Conservation (phyloP, 2,329 filamentous ascomycete genomes). For the Amylocarpus encephaloides region DNA sequence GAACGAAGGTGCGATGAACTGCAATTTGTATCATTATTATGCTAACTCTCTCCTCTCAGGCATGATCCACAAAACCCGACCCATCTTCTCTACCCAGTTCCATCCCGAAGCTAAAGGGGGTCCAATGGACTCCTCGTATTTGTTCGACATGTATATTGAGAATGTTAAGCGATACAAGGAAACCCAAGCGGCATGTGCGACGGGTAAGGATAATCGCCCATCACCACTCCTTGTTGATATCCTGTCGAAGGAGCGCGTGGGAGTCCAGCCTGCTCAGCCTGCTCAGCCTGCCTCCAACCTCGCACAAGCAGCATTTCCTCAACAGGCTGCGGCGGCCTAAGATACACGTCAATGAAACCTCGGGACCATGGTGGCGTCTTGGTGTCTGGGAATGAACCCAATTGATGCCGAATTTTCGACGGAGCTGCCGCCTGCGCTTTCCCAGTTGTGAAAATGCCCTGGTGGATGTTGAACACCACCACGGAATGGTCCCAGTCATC, state of each 20-base stretch:
- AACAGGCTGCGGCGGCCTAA: conserved; percentile 18
- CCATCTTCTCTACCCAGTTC: conserved; percentile 98
- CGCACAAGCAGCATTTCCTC: conserved; percentile 15
- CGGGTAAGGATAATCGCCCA: conserved; percentile 77
- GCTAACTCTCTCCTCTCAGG: conserved; percentile 34
- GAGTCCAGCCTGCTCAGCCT: conserved; percentile 47
- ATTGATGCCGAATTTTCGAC: no score
- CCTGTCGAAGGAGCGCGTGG: conserved; percentile 88
- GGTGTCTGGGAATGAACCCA: no score
- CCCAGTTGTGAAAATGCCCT: no score
- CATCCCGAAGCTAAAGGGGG: conserved; percentile 97
- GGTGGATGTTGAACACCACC: no score
- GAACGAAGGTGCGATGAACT: conserved; percentile 64
- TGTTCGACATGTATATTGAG: conserved; percentile 94
- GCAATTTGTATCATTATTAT: neutral
- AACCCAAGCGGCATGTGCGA: conserved; percentile 62
- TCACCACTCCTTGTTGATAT: conserved; percentile 85
- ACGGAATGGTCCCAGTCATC: no score
- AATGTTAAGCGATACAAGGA: conserved; percentile 87
- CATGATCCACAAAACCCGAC: conserved; percentile 91
- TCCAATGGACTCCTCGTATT: conserved; percentile 88
- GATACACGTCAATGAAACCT: neutral
- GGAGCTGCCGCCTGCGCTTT: no score
- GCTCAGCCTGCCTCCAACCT: conserved; percentile 23
- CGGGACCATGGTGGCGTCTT: no score